Percentiles rank a stretch among this genome's conserved stretches.
Conservation (phyloP, 306 rosid species). For the Citrullus colocynthis region DNA sequence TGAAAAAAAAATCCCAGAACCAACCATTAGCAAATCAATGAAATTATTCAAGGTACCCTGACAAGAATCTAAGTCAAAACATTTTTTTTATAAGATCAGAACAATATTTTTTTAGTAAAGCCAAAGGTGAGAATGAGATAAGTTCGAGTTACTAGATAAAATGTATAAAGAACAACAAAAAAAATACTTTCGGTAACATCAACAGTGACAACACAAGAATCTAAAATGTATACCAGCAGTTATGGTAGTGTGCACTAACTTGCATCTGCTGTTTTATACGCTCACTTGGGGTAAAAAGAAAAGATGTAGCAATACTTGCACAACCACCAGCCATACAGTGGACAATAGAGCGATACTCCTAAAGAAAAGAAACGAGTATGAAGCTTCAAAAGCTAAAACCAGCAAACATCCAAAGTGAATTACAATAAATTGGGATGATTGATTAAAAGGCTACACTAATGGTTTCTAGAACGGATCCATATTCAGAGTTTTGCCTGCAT, state of each 20-base stretch:
- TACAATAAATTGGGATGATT: not conserved
- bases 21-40: not conserved
- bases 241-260: conserved; percentile 66
- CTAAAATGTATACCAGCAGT: conserved; percentile 63
- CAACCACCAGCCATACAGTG: conserved; percentile 86
- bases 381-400: conserved; percentile 12
- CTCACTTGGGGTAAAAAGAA: conserved; percentile 92
- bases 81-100: not conserved
- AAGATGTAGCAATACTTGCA: conserved; percentile 94
- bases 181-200: not conserved
- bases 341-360: conserved; percentile 70
- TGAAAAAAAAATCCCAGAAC: not conserved
- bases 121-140: not conserved
- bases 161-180: not conserved
- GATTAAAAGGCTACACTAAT: not conserved
- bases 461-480: not conserved
- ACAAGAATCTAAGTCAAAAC: not conserved
- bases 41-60: not conserved
- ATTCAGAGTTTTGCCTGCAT: not conserved
- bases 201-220: conserved; percentile 15
- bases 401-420: not conserved
- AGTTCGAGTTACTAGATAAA: not conserved
- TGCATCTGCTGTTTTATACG: conserved; percentile 98
- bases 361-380: conserved; percentile 24
- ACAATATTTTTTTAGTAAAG: not conserved